These are phyloP conservation scores for Penicillium bovifimosum DNA, from an alignment of 495 filamentous ascomycete species.

Conservation along the genomic window DNA sequence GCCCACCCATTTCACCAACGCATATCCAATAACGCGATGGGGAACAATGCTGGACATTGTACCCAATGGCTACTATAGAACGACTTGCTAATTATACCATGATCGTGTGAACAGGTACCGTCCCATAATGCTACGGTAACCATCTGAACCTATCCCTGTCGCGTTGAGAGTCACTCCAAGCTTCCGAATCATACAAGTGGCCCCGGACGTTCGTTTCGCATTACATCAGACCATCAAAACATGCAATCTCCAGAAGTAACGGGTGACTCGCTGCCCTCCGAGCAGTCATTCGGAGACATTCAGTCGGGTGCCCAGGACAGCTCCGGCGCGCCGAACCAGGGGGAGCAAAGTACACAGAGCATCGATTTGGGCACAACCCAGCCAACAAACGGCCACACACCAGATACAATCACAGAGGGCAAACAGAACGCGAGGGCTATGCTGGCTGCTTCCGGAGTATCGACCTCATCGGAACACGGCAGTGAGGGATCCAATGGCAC, in stretches of 20 bases:
- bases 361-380: conserved; percentile 20
- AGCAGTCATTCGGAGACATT: conserved; percentile 22
- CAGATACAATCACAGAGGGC: conserved; percentile 45
- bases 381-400: conserved; percentile 25
- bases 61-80: background rate
- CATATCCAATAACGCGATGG: conserved; percentile 11
- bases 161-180: conserved; percentile 18
- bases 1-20: conserved; percentile 1
- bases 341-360: conserved; percentile 22
- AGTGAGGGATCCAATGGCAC: conserved; percentile 29
- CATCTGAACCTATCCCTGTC: conserved; percentile 15
- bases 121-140: conserved; percentile 38
- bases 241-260: conserved; percentile 40
- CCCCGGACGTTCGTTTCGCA: conserved; percentile 8
- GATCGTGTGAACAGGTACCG: conserved; percentile 13
- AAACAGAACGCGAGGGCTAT: conserved; percentile 57
- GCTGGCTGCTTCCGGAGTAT: conserved; percentile 45
- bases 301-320: conserved; percentile 27
- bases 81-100: conserved; percentile 3
- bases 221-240: conserved; percentile 2
- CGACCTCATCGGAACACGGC: conserved; percentile 17
- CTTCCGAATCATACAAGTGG: conserved; percentile 21
- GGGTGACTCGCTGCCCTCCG: conserved; percentile 19
- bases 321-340: conserved; percentile 20
- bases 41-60: conserved; percentile 5